phyloP scores from a whole-genome alignment of 2,329 filamentous ascomycete species.

The Colletotrichum sp. region DNA sequence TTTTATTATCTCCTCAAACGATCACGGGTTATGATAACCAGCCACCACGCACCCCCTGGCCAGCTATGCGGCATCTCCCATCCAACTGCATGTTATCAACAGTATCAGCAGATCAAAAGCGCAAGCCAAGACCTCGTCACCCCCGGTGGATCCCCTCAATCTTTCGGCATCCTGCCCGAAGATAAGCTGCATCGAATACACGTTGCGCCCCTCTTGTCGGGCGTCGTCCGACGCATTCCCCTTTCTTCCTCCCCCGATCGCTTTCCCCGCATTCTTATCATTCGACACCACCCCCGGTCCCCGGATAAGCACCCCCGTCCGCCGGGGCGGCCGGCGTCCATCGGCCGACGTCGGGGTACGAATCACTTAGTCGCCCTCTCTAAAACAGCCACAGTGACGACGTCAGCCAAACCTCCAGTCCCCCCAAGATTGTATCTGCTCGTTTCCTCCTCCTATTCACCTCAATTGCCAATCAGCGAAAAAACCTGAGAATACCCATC shows the following conservation, averaged over 20 bases:
- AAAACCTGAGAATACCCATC: no score
- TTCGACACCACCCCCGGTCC: neutral
- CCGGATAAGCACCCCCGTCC: neutral
- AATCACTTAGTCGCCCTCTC: no score
- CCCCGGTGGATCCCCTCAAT: neutral
- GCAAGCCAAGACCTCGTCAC: neutral
- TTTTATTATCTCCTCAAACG: neutral
- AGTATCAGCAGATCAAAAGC: neutral
- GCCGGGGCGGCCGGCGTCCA: neutral
- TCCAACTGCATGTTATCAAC: neutral
- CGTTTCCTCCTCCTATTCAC: no score
- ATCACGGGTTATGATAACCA: neutral
- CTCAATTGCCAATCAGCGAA: no score
- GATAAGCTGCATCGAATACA: neutral
- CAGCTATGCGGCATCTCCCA: neutral
- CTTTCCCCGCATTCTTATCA: constrained; percentile 5
- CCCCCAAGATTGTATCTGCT: no score
- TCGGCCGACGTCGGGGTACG: neutral
- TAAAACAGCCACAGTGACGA: neutral
- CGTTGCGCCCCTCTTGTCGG: neutral
- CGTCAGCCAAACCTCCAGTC: neutral
- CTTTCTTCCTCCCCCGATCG: neutral
- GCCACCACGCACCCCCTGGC: no score
- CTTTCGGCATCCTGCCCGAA: constrained; percentile 4
- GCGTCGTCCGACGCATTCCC: neutral